Evolutionary conservation across 1,284 basidiomycete genomes (phyloP).

Genomic region (Puccinia triticina): DNA sequence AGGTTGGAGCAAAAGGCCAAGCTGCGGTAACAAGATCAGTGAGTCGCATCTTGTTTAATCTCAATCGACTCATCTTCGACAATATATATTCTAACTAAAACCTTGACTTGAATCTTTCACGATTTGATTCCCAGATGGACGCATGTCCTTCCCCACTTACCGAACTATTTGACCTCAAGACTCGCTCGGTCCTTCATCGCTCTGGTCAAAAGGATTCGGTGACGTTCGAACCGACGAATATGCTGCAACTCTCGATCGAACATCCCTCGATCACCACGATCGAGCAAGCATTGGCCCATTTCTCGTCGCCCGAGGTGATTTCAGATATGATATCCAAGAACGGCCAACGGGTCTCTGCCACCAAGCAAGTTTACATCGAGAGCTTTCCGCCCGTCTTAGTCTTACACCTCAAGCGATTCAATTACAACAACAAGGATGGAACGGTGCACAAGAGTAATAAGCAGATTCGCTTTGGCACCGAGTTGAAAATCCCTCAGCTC

Average conservation of each 20-base stretch:
- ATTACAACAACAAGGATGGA: constrained; percentile 75
- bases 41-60: constrained; percentile 3
- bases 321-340: constrained; percentile 63
- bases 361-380: constrained; percentile 85
- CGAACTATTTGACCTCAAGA: constrained; percentile 88
- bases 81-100: neutral
- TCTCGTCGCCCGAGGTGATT: constrained; percentile 80
- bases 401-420: constrained; percentile 89
- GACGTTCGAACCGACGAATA: constrained; percentile 88
- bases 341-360: constrained; percentile 74
- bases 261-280: constrained; percentile 76
- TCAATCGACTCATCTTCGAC: neutral
- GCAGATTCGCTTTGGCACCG: constrained; percentile 75
- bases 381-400: constrained; percentile 81
- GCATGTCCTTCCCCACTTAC: constrained; percentile 83
- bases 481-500: constrained; percentile 75
- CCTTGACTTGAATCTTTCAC: neutral
- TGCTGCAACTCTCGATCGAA: constrained; percentile 86
- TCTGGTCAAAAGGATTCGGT: constrained; percentile 82
- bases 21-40: constrained; percentile 39
- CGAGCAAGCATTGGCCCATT: constrained; percentile 77
- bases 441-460: constrained; percentile 85
- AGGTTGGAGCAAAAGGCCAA: constrained; percentile 29
- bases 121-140: constrained; percentile 63
- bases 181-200: constrained; percentile 80